These are phyloP conservation scores for Pyrenophora graminea DNA, from an alignment of 2,329 filamentous ascomycete genomes.

Conservation along the genomic window DNA sequence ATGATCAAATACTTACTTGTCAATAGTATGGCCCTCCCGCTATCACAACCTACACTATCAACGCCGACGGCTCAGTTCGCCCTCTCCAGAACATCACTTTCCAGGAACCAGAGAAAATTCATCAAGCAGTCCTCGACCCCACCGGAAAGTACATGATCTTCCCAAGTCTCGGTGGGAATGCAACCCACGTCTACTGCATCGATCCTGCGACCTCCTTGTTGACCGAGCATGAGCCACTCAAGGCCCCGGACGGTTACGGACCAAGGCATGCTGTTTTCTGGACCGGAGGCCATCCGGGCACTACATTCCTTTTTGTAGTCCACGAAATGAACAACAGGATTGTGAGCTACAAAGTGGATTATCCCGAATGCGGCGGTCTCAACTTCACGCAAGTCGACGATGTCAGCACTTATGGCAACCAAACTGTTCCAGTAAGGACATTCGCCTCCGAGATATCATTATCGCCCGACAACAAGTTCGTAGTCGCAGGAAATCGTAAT, in stretches of 20 bases:
- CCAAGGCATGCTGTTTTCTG: conserved; percentile 69
- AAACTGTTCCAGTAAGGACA: conserved; percentile 48
- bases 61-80: conserved; percentile 14
- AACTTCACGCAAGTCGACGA: conserved; percentile 55
- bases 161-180: conserved; percentile 69
- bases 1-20: neutral
- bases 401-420: conserved; percentile 47
- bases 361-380: conserved; percentile 48
- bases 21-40: conserved; percentile 47
- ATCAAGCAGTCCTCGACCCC: conserved; percentile 68
- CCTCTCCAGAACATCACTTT: conserved; percentile 51
- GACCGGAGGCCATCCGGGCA: conserved; percentile 18
- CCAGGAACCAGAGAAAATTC: conserved; percentile 56
- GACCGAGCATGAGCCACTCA: conserved; percentile 52
- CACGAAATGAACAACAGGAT: conserved; percentile 65
- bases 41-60: conserved; percentile 40
- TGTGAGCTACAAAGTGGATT: conserved; percentile 61
- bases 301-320: conserved; percentile 62
- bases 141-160: conserved; percentile 65
- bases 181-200: conserved; percentile 63
- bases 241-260: conserved; percentile 59
- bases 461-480: conserved; percentile 61
- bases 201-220: conserved; percentile 50
- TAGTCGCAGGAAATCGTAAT: conserved; percentile 70
- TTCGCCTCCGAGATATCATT: conserved; percentile 57